Evolutionary conservation across 257 asterid species (phyloP), one percentile per base, ranked within the genome.

Genomic region (Lycium barbarum): DNA sequence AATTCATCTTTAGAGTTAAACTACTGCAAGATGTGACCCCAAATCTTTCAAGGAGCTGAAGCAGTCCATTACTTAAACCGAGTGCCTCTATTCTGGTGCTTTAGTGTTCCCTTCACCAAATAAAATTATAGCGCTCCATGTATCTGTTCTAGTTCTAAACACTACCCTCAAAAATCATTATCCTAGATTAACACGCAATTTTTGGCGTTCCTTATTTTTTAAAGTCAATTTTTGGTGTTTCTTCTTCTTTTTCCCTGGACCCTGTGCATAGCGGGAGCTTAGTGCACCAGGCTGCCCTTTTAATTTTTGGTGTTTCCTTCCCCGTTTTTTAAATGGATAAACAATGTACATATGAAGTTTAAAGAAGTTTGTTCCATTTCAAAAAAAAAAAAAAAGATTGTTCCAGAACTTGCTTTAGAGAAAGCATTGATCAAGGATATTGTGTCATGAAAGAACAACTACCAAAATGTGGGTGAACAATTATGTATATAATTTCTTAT

Each of bases 381-480:
- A 26, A 26, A 26, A 26, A 26, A 26, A 26, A 26, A 26, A 26
- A 26, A 26, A 26, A 26, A 53, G 82, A 78, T 15, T 36, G 66
- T 53, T 78, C 82, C 53, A 9, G 17, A 17, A 53, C 65, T 51
- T 26, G 82, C 82, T 26, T 33, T 35, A 67, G 35, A 43, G 13
- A 40, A 57, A 72, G 83, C 26, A 36, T 10, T 78, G n/a, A n/a
- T 40, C 49, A 70, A 63, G 78, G 61, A 12, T 82, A 43, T 59
- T 18, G 59, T 20, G 66, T 12, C 71, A 33, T 57, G 70, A 81
- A 76, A 62, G 59, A 83, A 80, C 57, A 61, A 68, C 59, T 18
- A 51, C 49, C 66, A 78, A 78, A 49, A 78, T 78, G 63, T 14
- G 26, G 82, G 47, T 78, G 63, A 53, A 54, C 82, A 53, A 78